Conservation (phyloP, 371 early-diverging fungal genomes). For the Dentiscutata heterogama region DNA sequence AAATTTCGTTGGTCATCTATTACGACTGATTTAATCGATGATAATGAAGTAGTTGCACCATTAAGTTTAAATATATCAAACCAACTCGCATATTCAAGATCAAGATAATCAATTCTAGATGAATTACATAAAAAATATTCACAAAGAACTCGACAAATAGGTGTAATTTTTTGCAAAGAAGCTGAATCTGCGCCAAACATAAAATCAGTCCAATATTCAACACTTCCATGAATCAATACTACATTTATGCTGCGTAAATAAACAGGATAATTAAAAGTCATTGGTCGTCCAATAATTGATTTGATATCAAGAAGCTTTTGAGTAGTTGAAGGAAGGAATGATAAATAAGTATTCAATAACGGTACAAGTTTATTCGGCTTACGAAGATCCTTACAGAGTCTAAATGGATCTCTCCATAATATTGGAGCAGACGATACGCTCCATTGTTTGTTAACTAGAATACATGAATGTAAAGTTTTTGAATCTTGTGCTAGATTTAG, state of each 20-base stretch:
- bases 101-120: slow-evolving; percentile 17
- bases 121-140: slow-evolving; percentile 13
- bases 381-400: background rate
- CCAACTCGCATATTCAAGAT: background rate
- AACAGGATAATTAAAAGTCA: slow-evolving; percentile 15
- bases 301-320: background rate
- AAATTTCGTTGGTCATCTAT: background rate
- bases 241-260: background rate
- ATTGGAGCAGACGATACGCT: background rate
- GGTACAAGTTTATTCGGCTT: background rate
- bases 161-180: background rate
- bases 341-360: background rate
- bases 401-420: slow-evolving; percentile 28
- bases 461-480: background rate
- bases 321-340: slow-evolving; percentile 1
- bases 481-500: background rate
- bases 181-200: background rate
- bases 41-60: background rate
- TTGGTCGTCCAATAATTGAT: background rate
- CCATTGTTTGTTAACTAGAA: slow-evolving; percentile 21
- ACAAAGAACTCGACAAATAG: background rate
- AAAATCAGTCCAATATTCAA: background rate
- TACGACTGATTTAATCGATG: background rate
- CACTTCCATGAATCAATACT: background rate
- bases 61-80: background rate